Evolutionary conservation across 1,284 basidiomycete species (phyloP).

Genomic region (Rhodotorula sp.): DNA sequence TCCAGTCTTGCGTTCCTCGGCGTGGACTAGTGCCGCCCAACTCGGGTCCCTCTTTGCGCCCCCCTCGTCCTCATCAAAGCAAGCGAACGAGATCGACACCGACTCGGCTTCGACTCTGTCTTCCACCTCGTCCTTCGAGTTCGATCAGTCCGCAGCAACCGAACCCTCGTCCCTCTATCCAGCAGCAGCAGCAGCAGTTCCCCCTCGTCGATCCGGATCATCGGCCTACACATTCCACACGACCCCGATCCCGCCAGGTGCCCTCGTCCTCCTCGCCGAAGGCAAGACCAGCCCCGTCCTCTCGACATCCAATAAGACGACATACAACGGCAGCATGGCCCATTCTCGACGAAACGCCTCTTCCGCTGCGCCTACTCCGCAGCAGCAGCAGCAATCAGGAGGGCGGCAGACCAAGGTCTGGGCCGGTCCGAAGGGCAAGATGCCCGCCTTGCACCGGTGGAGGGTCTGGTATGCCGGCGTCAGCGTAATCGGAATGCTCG

Average conservation of each 20-base stretch:
- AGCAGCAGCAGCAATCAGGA: neutral
- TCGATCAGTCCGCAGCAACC: neutral
- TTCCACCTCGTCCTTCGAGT: neutral
- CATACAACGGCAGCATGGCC: too few species aligned
- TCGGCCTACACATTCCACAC: neutral
- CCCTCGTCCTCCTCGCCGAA: slow-evolving; percentile 1
- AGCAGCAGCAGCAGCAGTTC: neutral
- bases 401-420: neutral
- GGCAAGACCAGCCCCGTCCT: neutral
- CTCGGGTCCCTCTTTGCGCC: neutral
- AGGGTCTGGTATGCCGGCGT: slow-evolving; percentile 20
- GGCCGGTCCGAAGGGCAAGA: slow-evolving; percentile 1
- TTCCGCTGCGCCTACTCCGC: neutral
- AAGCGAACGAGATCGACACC: neutral
- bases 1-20: neutral
- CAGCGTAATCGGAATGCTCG: slow-evolving; percentile 29
- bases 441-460: slow-evolving; percentile 12
- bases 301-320: too few species aligned
- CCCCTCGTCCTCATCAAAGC: neutral
- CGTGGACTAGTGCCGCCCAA: neutral
- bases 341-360: neutral
- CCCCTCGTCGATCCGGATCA: neutral
- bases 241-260: neutral
- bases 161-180: slow-evolving; percentile 15
- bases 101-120: neutral